Conservation (phyloP, 768 basidiomycete species). For the Mycena vulgaris region DNA sequence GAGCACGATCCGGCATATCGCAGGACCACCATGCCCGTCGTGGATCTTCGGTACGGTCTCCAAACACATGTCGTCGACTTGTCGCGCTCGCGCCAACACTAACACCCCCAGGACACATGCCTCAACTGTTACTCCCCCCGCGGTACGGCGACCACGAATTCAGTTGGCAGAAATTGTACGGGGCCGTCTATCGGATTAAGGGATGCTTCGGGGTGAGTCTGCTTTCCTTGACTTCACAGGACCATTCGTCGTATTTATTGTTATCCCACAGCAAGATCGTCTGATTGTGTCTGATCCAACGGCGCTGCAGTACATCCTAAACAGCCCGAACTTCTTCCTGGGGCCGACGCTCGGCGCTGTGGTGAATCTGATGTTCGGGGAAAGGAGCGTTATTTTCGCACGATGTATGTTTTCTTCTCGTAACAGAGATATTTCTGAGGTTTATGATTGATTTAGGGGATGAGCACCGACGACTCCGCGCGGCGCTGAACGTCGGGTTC, state of each 20-base stretch:
- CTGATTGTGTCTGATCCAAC: too few species aligned
- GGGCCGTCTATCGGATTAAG: constrained; percentile 11
- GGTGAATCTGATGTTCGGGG: neutral
- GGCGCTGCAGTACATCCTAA: neutral
- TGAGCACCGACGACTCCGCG: neutral
- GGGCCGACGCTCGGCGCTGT: neutral
- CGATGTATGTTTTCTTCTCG: neutral
- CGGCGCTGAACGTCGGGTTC: too few species aligned
- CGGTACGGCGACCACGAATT: constrained; percentile 16
- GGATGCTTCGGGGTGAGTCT: constrained; percentile 11
- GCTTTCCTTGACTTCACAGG: neutral
- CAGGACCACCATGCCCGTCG: constrained; percentile 6
- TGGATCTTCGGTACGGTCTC: neutral
- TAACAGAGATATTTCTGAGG: too few species aligned
- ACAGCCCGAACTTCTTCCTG: neutral
- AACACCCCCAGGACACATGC: constrained; percentile 18
- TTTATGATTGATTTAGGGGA: neutral
- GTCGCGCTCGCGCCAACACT: too few species aligned
- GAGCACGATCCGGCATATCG: neutral
- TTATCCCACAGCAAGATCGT: neutral
- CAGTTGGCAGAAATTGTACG: constrained; percentile 5
- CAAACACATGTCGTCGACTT: neutral
- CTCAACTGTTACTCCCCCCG: neutral
- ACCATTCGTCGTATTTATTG: too few species aligned
- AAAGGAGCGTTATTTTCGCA: neutral